Conservation (phyloP, 768 basidiomycete species). For the Lyophyllum atratum region DNA sequence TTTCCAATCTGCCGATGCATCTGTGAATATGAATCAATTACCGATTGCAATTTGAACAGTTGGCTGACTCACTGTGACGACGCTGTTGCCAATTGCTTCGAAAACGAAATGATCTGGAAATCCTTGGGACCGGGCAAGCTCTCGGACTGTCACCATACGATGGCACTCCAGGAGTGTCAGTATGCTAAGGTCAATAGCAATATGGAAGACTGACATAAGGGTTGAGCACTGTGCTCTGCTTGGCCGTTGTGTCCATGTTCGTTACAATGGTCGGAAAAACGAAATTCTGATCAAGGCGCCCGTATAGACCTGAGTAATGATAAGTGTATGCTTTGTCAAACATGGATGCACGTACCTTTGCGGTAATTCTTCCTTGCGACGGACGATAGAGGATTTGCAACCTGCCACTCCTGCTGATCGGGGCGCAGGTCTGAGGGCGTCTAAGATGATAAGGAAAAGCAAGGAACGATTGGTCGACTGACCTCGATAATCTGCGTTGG, state of each 20-base stretch:
- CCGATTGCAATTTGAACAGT: not conserved
- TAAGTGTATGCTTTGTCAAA: not conserved
- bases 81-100: constrained; percentile 46
- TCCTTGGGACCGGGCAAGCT: constrained; percentile 79
- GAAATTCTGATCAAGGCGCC: constrained; percentile 53
- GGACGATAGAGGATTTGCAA: constrained; percentile 59
- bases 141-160: constrained; percentile 73
- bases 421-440: constrained; percentile 39
- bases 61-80: constrained; percentile 56
- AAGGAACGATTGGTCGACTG: constrained; percentile 7
- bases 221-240: constrained; percentile 70
- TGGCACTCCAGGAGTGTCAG: constrained; percentile 46
- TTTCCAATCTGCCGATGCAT: constrained; percentile 85
- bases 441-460: not conserved
- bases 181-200: not conserved
- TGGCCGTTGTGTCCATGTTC: constrained; percentile 78
- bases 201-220: constrained; percentile 50
- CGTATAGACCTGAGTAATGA: constrained; percentile 42
- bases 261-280: constrained; percentile 79
- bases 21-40: constrained; percentile 33
- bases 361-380: constrained; percentile 53
- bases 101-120: constrained; percentile 79
- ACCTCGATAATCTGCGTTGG: constrained; percentile 71
- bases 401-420: constrained; percentile 59
- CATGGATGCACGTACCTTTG: constrained; percentile 37